Evolutionary conservation across 2,329 filamentous ascomycete genomes (phyloP), one percentile per base, ranked within the genome.

Genomic region (Fusarium oxysporum): DNA sequence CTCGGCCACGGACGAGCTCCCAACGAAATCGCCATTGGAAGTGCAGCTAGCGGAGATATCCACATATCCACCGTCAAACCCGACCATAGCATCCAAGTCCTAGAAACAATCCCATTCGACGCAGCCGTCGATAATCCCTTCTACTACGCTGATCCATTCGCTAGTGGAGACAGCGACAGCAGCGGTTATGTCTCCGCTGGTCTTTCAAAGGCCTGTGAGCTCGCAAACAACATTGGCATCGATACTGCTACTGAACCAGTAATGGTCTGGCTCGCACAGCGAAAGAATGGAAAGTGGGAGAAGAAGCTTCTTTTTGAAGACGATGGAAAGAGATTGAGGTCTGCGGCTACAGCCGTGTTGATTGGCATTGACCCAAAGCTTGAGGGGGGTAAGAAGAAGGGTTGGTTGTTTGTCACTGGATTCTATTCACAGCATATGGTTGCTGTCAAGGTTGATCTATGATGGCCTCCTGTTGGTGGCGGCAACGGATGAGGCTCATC

Each of bases 371-470:
- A 89, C 43, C 87, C 87, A 0, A 75, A 76, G 19, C 73, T 80
- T 17, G 84, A 85, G 53, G 80, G 70, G 0, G 83, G 84, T 0
- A 81, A 83, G 72, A 83, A 85, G 23, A 83, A 84, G 66, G 89
- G 85, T 0, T 90, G 88, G 87, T 76, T 91, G 21, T 91, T 89
- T 77, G 85, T 87, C 5, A 88, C 88, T 0, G 89, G 90, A 0
- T 88, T 89, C 62, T 68, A 87, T 66, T 85, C 87, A 5, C 80
- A 82, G 37, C 84, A 78, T 63, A 80, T 86, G 38, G 76, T 90
- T 68, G 88, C 87, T 16, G 82, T 87, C 25, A 86, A 86, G 77
- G 84, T 91, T 37, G 83, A 89, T 71, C 77, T 91, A 8, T 72
- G 21, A 43, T 21, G 6, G 12, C 32, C 32, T 33, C 32, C 32